Evolutionary conservation across 331 rosid genomes (phyloP).

Genomic region (Malus hybrid): DNA sequence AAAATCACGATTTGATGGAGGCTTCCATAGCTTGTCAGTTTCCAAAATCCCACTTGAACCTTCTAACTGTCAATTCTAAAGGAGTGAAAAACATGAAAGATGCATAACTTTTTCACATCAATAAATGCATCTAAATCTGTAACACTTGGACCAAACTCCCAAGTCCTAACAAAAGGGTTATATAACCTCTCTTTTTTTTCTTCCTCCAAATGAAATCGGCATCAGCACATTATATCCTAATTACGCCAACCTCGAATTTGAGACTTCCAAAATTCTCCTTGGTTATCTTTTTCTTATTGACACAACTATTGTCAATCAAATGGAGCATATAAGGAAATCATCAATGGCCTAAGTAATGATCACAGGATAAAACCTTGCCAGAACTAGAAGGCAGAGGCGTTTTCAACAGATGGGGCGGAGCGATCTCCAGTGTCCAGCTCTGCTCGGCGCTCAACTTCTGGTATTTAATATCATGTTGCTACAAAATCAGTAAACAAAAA

Average conservation of each 20-base stretch:
- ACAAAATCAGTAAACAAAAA: slow-evolving; percentile 21
- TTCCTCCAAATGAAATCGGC: not conserved
- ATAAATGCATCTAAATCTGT: slow-evolving; percentile 16
- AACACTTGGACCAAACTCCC: not conserved
- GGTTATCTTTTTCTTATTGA: not conserved
- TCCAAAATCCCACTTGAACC: slow-evolving; percentile 33
- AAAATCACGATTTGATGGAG: slow-evolving; percentile 61
- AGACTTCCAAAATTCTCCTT: not conserved
- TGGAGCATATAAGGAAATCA: slow-evolving; percentile 1
- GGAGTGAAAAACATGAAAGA: slow-evolving; percentile 45
- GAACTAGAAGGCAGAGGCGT: slow-evolving; percentile 46
- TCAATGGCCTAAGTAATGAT: not conserved
- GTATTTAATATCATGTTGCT: slow-evolving; percentile 39
- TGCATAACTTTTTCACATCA: slow-evolving; percentile 32
- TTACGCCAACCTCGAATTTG: not conserved
- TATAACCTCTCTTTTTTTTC: not conserved
- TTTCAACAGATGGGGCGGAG: slow-evolving; percentile 53
- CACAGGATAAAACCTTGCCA: slow-evolving; percentile 55
- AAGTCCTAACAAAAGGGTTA: not conserved
- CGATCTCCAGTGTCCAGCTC: slow-evolving; percentile 75
- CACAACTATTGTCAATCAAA: slow-evolving; percentile 8
- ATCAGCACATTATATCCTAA: not conserved
- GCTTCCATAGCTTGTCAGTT: slow-evolving; percentile 78
- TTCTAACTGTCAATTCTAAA: slow-evolving; percentile 54
- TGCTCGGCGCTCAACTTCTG: slow-evolving; percentile 34